A percentile compares a stretch with the other conserved stretches of the same genome.
Conservation (phyloP, 495 filamentous ascomycete species). For the Amniculicola lignicola region DNA sequence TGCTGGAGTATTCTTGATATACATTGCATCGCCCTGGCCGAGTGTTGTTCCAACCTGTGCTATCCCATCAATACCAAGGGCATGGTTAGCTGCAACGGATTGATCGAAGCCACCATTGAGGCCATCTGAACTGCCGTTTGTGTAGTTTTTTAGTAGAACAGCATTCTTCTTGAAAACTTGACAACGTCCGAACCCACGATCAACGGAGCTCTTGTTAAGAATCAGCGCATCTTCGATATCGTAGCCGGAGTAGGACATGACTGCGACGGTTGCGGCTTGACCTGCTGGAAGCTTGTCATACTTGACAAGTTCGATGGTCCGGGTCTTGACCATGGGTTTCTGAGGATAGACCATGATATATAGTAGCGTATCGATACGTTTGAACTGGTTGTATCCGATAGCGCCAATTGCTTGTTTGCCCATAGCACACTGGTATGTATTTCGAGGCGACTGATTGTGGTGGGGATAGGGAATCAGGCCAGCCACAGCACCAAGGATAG, state of each 20-base stretch:
- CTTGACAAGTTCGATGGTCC: slow-evolving; percentile 93
- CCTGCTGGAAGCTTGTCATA: slow-evolving; percentile 97
- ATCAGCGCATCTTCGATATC: slow-evolving; percentile 99
- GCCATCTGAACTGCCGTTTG: slow-evolving; percentile 72
- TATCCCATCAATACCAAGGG: slow-evolving; percentile 78
- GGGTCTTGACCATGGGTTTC: slow-evolving; percentile 93
- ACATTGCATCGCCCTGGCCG: slow-evolving; percentile 70
- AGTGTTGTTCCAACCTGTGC: slow-evolving; percentile 78
- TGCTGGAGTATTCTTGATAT: slow-evolving; percentile 79
- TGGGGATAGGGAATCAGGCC: slow-evolving; percentile 97
- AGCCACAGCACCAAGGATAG: slow-evolving; percentile 93
- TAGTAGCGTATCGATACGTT: slow-evolving; percentile 89
- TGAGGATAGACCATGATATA: slow-evolving; percentile 98
- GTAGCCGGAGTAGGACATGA: slow-evolving; percentile 99
- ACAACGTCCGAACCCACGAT: slow-evolving; percentile 91
- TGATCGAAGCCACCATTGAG: slow-evolving; percentile 58
- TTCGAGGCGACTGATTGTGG: slow-evolving; percentile 98
- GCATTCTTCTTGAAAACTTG: slow-evolving; percentile 73
- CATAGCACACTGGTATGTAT: slow-evolving; percentile 99
- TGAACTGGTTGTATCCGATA: slow-evolving; percentile 95
- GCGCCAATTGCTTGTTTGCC: slow-evolving; percentile 99
- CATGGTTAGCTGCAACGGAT: slow-evolving; percentile 63
- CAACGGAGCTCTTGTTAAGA: slow-evolving; percentile 89
- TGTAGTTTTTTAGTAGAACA: slow-evolving; percentile 58
- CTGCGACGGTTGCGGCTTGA: slow-evolving; percentile 93